Conservation (phyloP, 148 eudicot species). For the Salicornia ramosissima region DNA sequence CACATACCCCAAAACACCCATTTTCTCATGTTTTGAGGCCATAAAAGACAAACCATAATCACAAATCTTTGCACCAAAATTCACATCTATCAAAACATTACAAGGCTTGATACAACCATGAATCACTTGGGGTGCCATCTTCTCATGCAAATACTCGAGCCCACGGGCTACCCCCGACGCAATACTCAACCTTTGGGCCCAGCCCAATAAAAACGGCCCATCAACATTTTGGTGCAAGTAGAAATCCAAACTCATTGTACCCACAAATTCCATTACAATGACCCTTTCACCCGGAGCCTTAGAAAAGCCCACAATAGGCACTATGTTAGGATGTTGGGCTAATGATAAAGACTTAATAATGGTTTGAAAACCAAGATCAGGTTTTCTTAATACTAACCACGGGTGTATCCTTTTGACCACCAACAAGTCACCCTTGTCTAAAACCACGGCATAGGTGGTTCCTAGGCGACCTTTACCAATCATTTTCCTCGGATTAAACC, state of each 20-base stretch:
- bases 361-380: slow-evolving; percentile 54
- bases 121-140: slow-evolving; percentile 61
- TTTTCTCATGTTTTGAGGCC: slow-evolving; percentile 34
- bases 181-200: slow-evolving; percentile 55
- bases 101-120: slow-evolving; percentile 80
- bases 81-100: slow-evolving; percentile 61
- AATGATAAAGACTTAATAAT: slow-evolving; percentile 53
- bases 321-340: slow-evolving; percentile 60
- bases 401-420: slow-evolving; percentile 76
- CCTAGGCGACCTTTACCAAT: slow-evolving; percentile 79
- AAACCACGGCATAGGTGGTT: slow-evolving; percentile 55
- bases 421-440: slow-evolving; percentile 44
- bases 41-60: slow-evolving; percentile 79
- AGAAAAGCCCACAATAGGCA: slow-evolving; percentile 68
- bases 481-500: slow-evolving; percentile 56
- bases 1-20: slow-evolving; percentile 64
- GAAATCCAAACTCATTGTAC: slow-evolving; percentile 66
- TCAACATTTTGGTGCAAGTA: slow-evolving; percentile 51
- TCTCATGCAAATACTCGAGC: slow-evolving; percentile 76
- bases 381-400: slow-evolving; percentile 50
- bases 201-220: slow-evolving; percentile 42
- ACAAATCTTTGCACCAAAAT: slow-evolving; percentile 54
- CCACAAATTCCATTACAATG: slow-evolving; percentile 53
- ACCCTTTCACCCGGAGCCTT: slow-evolving; percentile 90
- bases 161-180: slow-evolving; percentile 72